Evolutionary conservation across 2,329 filamentous ascomycete genomes (phyloP).

Genomic region (Thermomyces lanuginosus): DNA sequence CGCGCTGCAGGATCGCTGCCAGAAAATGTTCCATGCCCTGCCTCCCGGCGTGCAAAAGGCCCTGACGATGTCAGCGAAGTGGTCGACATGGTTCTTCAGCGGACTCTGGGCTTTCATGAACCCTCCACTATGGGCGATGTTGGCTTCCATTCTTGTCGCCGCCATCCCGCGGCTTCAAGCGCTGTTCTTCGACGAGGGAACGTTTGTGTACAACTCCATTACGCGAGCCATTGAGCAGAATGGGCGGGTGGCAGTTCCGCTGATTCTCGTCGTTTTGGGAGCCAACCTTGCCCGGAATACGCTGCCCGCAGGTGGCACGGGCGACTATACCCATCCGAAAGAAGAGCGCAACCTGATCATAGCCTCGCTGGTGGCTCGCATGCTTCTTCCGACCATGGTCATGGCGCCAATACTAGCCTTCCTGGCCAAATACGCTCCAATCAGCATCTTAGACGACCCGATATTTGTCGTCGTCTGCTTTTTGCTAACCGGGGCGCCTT

Average conservation of each 20-base stretch:
- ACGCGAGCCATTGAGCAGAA: conserved; percentile 74
- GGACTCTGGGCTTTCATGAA: conserved; percentile 95
- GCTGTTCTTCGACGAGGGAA: conserved; percentile 75
- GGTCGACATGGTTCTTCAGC: conserved; percentile 36
- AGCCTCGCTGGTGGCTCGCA: conserved; percentile 71
- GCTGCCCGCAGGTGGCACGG: conserved; percentile 47
- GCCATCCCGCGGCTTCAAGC: conserved; percentile 68
- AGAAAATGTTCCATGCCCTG: conserved; percentile 31
- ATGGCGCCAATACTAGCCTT: conserved; percentile 85
- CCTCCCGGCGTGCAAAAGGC: conserved; percentile 37
- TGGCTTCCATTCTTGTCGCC: conserved; percentile 75
- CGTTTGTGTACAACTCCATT: conserved; percentile 83
- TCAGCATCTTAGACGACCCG: conserved; percentile 90
- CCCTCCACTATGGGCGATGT: conserved; percentile 93
- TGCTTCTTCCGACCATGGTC: conserved; percentile 78
- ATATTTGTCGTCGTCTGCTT: conserved; percentile 98
- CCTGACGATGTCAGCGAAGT: conserved; percentile 28
- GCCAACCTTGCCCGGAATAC: conserved; percentile 91
- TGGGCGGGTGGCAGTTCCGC: conserved; percentile 77
- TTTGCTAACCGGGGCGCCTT: conserved; percentile 83
- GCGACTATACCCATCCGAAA: conserved; percentile 52
- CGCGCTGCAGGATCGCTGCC: conserved; percentile 11
- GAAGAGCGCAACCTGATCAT: conserved; percentile 63
- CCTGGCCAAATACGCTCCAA: conserved; percentile 72
- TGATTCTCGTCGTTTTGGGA: conserved; percentile 88